These are phyloP conservation scores for Elsinoe batatas DNA, from an alignment of 2,329 filamentous ascomycete genomes.

Conservation along the genomic window DNA sequence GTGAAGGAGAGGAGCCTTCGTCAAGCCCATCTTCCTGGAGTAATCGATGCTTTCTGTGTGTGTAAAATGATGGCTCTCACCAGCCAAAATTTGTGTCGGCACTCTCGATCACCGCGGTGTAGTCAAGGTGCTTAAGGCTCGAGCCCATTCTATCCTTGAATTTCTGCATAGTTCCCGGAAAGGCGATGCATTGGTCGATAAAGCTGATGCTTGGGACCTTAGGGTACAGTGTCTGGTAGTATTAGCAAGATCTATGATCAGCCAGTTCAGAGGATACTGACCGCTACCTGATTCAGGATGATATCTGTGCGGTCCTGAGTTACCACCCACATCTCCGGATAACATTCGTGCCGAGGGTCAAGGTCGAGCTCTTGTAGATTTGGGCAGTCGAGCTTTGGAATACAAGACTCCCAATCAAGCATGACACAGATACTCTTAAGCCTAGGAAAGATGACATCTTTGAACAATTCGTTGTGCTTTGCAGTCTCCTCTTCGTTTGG, in stretches of 20 bases:
- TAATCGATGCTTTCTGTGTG: background rate
- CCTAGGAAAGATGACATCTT: background rate
- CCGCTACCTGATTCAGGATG: background rate
- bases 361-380: background rate
- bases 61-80: background rate
- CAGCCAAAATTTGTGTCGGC: background rate
- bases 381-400: background rate
- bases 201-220: background rate
- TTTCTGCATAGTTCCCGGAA: background rate
- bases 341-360: background rate
- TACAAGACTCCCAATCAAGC: background rate
- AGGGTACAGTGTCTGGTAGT: background rate
- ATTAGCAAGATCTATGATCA: background rate
- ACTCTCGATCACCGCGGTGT: background rate
- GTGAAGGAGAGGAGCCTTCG: no score
- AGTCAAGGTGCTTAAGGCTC: background rate
- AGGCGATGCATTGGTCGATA: background rate
- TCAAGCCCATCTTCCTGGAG: no score
- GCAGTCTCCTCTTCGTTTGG: background rate
- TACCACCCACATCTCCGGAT: background rate
- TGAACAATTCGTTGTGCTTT: background rate
- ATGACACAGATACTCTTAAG: background rate
- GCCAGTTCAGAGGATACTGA: background rate
- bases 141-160: slow-evolving; percentile 1
- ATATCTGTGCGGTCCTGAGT: background rate